phyloP scores from a whole-genome alignment of 176 grass and related monocot genomes.

The Ensete ventricosum region DNA sequence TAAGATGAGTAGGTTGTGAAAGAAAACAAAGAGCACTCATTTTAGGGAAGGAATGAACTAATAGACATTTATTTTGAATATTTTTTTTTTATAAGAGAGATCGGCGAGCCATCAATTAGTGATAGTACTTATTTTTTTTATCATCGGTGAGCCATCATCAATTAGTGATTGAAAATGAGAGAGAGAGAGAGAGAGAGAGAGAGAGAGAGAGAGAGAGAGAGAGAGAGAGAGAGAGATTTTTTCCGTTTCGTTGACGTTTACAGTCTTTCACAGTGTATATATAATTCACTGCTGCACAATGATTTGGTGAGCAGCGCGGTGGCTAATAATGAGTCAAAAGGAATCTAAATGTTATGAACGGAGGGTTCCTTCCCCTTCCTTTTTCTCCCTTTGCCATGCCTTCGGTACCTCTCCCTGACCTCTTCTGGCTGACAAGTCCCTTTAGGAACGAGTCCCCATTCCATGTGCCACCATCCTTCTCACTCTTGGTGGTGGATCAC shows the following conservation, averaged over 20 bases:
- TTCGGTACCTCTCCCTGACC: background rate
- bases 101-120: too few relatives aligned
- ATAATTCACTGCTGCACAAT: background rate
- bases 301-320: background rate
- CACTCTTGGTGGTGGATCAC: conserved; percentile 7
- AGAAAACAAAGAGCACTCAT: too few relatives aligned
- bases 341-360: background rate
- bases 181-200: too few relatives aligned
- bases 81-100: too few relatives aligned
- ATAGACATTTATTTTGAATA: too few relatives aligned
- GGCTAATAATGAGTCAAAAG: background rate
- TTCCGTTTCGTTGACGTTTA: background rate
- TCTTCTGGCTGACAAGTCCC: conserved; percentile 5
- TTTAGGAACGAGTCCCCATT: conserved; percentile 1
- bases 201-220: too few relatives aligned
- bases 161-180: too few relatives aligned
- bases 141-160: too few relatives aligned
- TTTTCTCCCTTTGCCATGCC: background rate
- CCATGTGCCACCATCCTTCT: conserved; percentile 6
- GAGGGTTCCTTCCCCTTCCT: background rate
- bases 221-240: background rate
- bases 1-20: too few relatives aligned
- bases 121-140: too few relatives aligned
- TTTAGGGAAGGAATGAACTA: too few relatives aligned
- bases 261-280: background rate